Evolutionary conservation across 768 basidiomycete genomes (phyloP).

Genomic region (Trametes cinnabarina): DNA sequence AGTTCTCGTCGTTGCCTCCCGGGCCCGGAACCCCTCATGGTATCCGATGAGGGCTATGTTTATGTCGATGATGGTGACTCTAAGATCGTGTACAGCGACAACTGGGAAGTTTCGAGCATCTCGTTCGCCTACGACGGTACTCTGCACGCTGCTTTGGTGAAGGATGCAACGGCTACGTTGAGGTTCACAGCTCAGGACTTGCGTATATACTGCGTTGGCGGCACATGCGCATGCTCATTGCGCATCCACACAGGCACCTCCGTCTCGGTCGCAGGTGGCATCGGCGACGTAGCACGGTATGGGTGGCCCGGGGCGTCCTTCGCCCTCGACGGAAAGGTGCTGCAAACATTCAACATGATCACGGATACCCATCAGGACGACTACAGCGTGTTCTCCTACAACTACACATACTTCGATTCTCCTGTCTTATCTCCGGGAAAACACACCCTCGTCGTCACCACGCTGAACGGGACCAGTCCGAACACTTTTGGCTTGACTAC

Average conservation of each 20-base stretch:
- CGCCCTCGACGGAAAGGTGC: background rate
- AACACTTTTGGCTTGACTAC: slow-evolving; percentile 5
- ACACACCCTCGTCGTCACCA: background rate
- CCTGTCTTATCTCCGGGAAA: background rate
- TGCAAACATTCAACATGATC: background rate
- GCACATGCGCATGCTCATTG: background rate
- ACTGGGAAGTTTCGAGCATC: background rate
- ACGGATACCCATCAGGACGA: background rate
- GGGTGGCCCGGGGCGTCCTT: background rate
- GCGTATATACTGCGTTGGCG: background rate
- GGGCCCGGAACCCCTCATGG: background rate
- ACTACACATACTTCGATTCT: background rate
- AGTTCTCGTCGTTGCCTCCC: background rate
- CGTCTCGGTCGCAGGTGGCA: background rate
- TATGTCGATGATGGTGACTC: background rate
- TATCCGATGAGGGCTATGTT: background rate
- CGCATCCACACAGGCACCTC: background rate
- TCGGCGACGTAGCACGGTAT: background rate
- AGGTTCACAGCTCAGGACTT: background rate
- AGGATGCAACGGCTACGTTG: background rate
- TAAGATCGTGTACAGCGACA: background rate
- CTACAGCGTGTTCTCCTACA: background rate
- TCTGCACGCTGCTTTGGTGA: background rate
- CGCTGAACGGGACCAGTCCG: background rate
- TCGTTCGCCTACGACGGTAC: background rate